Evolutionary conservation across 2,329 filamentous ascomycete species (phyloP), one percentile per base, ranked within the genome.

Genomic region (Metarhizium anisopliae): DNA sequence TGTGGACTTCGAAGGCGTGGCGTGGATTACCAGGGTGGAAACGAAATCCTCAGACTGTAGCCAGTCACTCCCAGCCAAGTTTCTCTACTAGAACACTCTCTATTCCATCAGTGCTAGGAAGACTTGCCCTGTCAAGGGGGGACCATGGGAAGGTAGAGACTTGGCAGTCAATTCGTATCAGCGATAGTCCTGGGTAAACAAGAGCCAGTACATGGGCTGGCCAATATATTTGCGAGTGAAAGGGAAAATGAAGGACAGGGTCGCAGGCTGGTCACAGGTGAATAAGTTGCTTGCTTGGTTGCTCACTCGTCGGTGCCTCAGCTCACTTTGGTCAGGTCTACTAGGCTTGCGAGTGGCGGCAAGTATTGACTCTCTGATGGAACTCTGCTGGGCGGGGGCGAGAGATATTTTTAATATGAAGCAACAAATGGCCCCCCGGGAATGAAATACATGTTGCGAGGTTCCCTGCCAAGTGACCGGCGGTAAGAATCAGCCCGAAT

Each of bases 361-460:
- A 55, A 55, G n/a, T 54, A 52, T 42, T 43, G 30, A 58, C 51
- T 59, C 47, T 59, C 45, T 47, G 52, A 57, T 49, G 51, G 50
- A 55, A 54, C 51, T 57, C 42, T 55, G 53, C 38, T 45, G 55
- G 40, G 58, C 58, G 55, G 58, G 54, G 59, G 55, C 49, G 58
- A 53, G 59, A 56, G 53, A 58, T 57, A 55, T 56, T 57, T 58
- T 57, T 56, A 57, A 56, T 52, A 47, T 47, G 51, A 59, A 60
- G 57, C 54, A 57, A 40, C 56, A 51, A 52, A 43, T 55, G 52
- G 38, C 52, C 45, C 50, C 35, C 55, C 43, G 51, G 45, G 54
- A 56, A 53, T 47, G 50, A 50, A 18, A 47, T 14, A 50, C 36
- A 25, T 50, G 6, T 18, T 51, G 50, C 36, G 47, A 53, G 18